Evolutionary conservation across 2,329 filamentous ascomycete species (phyloP).

Genomic region (Alternaria sp.): DNA sequence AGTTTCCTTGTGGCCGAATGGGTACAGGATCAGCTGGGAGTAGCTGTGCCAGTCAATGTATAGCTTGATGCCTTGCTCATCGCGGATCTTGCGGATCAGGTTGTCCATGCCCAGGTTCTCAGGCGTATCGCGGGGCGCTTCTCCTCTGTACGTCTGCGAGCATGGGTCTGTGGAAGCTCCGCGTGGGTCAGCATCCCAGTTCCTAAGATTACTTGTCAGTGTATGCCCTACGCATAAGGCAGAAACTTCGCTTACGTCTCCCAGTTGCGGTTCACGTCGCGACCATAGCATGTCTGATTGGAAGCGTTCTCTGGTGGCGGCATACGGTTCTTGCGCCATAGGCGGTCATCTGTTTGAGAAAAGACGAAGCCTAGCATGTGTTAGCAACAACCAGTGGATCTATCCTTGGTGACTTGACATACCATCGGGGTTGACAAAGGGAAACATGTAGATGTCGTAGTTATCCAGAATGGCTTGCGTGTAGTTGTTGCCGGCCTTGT

Average conservation of each 20-base stretch:
- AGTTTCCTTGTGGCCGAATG: constrained; percentile 64
- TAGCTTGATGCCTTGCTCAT: constrained; percentile 59
- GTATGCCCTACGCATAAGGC: not conserved
- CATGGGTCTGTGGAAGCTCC: constrained; percentile 41
- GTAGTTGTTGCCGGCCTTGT: constrained; percentile 31
- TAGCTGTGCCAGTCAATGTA: constrained; percentile 71
- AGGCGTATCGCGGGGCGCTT: constrained; percentile 33
- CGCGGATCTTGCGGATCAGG: constrained; percentile 53
- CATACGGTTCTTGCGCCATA: constrained; percentile 46
- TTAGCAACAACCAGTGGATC: not conserved
- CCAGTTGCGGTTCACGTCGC: constrained; percentile 47
- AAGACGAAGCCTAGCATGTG: constrained; percentile 37
- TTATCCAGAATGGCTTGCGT: constrained; percentile 41
- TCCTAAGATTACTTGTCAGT: not conserved
- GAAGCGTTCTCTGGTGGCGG: constrained; percentile 31
- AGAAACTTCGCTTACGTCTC: constrained; percentile 11
- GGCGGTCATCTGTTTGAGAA: constrained; percentile 41
- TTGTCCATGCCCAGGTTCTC: constrained; percentile 51
- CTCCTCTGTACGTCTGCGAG: constrained; percentile 39
- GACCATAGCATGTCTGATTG: constrained; percentile 38
- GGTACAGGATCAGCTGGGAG: constrained; percentile 64
- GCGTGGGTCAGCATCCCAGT: constrained; percentile 34
- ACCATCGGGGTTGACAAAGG: constrained; percentile 43
- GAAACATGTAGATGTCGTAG: constrained; percentile 44
- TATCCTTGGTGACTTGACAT: not conserved